These are phyloP conservation scores for Lantana camara DNA, from an alignment of 257 asterid genomes.

Conservation along the genomic window DNA sequence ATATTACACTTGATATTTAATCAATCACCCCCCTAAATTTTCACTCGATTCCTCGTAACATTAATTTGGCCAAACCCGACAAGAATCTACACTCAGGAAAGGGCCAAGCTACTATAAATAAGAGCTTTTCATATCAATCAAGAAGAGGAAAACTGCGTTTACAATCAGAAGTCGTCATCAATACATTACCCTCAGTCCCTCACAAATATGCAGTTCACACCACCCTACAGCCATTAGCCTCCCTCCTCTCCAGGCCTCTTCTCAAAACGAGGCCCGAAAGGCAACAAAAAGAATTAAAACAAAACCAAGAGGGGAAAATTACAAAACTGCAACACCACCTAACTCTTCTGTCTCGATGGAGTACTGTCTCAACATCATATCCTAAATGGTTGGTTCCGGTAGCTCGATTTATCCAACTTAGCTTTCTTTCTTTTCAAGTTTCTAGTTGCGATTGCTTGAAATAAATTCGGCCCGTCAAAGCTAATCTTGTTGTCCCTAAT, in stretches of 20 bases:
- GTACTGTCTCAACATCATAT: conserved; percentile 35
- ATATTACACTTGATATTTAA: too few relatives aligned
- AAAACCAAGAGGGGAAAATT: not conserved
- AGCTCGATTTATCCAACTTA: conserved; percentile 42
- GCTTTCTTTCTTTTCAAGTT: conserved; percentile 48
- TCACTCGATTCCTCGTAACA: too few relatives aligned
- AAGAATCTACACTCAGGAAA: too few relatives aligned
- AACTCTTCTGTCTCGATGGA: too few relatives aligned
- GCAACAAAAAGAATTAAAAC: conserved; percentile 18
- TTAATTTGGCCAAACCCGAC: too few relatives aligned
- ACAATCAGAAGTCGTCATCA: too few relatives aligned
- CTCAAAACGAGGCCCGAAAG: conserved; percentile 38
- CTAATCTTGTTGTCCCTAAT: conserved; percentile 43
- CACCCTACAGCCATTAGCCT: not conserved
- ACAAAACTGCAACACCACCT: conserved; percentile 13
- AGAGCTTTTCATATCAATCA: too few relatives aligned
- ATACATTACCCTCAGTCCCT: conserved; percentile 1
- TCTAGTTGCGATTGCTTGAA: conserved; percentile 68
- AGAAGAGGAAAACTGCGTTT: too few relatives aligned
- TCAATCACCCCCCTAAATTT: too few relatives aligned
- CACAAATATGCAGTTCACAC: conserved; percentile 9
- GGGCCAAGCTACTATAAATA: too few relatives aligned
- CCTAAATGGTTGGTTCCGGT: conserved; percentile 62
- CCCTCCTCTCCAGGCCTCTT: conserved; percentile 25
- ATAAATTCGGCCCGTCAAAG: conserved; percentile 72